Percentiles rank a stretch among this genome's conserved stretches.
Evolutionary conservation across 352 stramenopile genomes (phyloP).

Genomic region (Phytophthora cactorum): DNA sequence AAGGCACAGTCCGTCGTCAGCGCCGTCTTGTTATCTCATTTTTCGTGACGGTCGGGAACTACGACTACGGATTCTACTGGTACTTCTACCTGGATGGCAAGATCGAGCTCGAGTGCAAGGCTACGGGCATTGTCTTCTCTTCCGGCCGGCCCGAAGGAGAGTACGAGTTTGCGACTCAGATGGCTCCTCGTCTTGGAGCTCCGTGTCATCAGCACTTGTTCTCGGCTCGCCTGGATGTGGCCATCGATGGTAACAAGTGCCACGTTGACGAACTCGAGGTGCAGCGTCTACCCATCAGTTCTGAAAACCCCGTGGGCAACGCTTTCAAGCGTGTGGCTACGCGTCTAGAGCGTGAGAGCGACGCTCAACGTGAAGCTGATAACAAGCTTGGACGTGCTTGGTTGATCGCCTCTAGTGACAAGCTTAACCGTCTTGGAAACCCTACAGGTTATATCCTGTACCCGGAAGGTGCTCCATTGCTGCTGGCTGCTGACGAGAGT

Average conservation of each 20-base stretch:
- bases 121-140: slow-evolving; percentile 78
- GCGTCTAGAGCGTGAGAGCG: slow-evolving; percentile 52
- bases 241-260: slow-evolving; percentile 64
- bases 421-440: slow-evolving; percentile 60
- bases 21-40: slow-evolving; percentile 78
- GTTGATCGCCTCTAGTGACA: slow-evolving; percentile 68
- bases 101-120: slow-evolving; percentile 83
- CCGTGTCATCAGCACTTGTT: slow-evolving; percentile 85
- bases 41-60: slow-evolving; percentile 87
- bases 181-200: slow-evolving; percentile 64
- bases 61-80: slow-evolving; percentile 86
- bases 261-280: slow-evolving; percentile 63
- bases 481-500: slow-evolving; percentile 57
- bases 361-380: slow-evolving; percentile 51
- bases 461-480: slow-evolving; percentile 53
- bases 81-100: slow-evolving; percentile 74
- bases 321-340: slow-evolving; percentile 58
- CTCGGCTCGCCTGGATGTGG: slow-evolving; percentile 75
- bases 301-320: slow-evolving; percentile 67
- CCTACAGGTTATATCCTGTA: slow-evolving; percentile 64
- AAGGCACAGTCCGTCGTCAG: slow-evolving; percentile 52
- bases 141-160: slow-evolving; percentile 64
- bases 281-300: slow-evolving; percentile 42
- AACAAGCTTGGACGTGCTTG: slow-evolving; percentile 60
- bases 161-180: slow-evolving; percentile 49